Evolutionary conservation across 2,329 filamentous ascomycete species (phyloP), one percentile per base, ranked within the genome.

Genomic region (Claviceps capensis): DNA sequence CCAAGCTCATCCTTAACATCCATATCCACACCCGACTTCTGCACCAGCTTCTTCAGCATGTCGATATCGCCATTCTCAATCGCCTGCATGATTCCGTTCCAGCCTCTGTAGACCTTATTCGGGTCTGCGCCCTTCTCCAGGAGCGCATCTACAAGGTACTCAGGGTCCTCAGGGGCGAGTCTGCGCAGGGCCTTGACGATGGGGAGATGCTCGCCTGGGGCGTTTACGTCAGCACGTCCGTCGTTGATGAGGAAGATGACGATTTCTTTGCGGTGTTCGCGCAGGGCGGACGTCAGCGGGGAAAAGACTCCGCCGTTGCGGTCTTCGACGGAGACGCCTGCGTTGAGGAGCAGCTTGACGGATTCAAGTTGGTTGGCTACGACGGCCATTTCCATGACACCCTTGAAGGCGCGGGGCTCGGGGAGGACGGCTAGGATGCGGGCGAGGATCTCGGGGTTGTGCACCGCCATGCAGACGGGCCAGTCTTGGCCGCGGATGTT

Each of bases 301-400:
- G 80, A 84, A 68, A 86, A 87, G 48, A 86, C 83, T 50, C 83
- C 83, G 19, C 81, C 82, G 60, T 83, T 86, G 67, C 82, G 82
- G 66, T 85, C 83, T 63, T 86, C 82, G 51, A 85, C 80, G 42
- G 74, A 81, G 17, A 85, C 77, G 14, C 83, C 83, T 0, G 81
- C 79, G 16, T 69, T 72, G 16, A 86, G 70, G 37, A 86, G 73
- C 46, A 85, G 66, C 65, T 83, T 83, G 65, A 86, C 73, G 38
- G 77, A 82, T 54, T 84, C 80, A 14, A 86, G 72, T 63, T 85
- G 74, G 62, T 83, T 76, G 17, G 82, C 82, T 1, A 77, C 73
- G 7, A 85, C 82, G 2, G 82, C 82, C 72, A 80, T 78, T 60
- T 85, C 82, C 62, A 86, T 72, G 1, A 84, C 76, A 6, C 82